Percentiles rank a stretch among this genome's conserved stretches.
Conservation (phyloP, 1,284 basidiomycete genomes). For the Agroathelia rolfsii region DNA sequence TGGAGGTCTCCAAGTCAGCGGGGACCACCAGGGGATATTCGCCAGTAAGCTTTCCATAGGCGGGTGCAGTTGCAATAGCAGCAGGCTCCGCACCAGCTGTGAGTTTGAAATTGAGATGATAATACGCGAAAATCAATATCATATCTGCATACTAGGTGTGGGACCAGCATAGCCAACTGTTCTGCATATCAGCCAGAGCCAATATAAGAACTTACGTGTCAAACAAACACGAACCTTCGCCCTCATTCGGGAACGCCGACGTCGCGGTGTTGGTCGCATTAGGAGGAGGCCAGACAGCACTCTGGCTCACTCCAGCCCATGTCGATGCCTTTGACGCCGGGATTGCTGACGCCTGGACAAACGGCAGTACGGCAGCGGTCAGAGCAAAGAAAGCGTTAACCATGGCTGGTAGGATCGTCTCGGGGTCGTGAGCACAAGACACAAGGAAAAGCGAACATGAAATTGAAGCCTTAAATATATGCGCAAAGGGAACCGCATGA, state of each 20-base stretch:
- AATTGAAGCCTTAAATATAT: no score
- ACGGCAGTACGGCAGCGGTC: no score
- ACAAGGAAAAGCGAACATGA: no score
- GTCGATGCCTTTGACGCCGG: constrained; percentile 15
- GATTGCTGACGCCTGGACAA: no score
- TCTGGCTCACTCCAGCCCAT: constrained; percentile 26
- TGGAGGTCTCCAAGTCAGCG: constrained; percentile 12
- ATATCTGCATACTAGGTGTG: constrained; percentile 46
- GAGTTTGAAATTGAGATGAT: neutral
- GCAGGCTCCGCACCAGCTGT: constrained; percentile 69
- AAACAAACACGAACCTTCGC: no score
- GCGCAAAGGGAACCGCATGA: no score
- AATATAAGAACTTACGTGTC: constrained; percentile 23
- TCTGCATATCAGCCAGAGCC: neutral
- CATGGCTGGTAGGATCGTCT: no score
- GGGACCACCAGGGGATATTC: constrained; percentile 57
- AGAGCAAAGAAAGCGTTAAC: constrained; percentile 5
- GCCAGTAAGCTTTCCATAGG: constrained; percentile 64
- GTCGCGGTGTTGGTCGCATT: constrained; percentile 20
- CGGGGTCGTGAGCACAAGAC: no score
- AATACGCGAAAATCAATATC: neutral
- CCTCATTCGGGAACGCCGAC: constrained; percentile 31
- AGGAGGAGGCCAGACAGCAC: constrained; percentile 21
- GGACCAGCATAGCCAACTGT: constrained; percentile 70
- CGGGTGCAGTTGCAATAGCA: constrained; percentile 68